phyloP scores from a whole-genome alignment of 208 protist species.

The Porcisia hertigi region DNA sequence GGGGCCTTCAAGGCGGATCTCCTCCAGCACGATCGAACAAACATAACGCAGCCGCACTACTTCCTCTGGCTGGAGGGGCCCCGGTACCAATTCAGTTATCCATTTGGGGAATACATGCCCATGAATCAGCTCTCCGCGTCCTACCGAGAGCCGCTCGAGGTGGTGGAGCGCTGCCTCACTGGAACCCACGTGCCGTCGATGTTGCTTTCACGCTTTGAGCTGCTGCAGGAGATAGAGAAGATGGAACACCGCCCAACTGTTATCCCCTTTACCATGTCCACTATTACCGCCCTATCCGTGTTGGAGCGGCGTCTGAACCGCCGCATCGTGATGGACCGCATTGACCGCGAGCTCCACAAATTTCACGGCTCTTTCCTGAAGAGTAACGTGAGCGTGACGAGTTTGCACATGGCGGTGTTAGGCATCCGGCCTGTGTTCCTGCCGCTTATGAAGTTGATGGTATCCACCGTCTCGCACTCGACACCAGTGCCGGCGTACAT shows the following conservation, averaged over 20 bases:
- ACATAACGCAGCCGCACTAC: slow-evolving; percentile 78
- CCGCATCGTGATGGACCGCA: slow-evolving; percentile 58
- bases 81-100: slow-evolving; percentile 86
- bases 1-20: slow-evolving; percentile 81
- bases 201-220: slow-evolving; percentile 87
- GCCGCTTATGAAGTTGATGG: slow-evolving; percentile 69
- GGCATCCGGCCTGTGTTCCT: slow-evolving; percentile 84
- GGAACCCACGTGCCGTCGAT: slow-evolving; percentile 89
- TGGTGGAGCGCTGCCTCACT: slow-evolving; percentile 69
- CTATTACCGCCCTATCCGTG: slow-evolving; percentile 77
- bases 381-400: slow-evolving; percentile 71
- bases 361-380: slow-evolving; percentile 86
- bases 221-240: slow-evolving; percentile 73
- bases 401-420: slow-evolving; percentile 63
- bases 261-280: slow-evolving; percentile 89
- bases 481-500: slow-evolving; percentile 67
- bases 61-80: slow-evolving; percentile 84
- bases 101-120: slow-evolving; percentile 81
- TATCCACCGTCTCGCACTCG: slow-evolving; percentile 57
- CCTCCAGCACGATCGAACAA: slow-evolving; percentile 76
- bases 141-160: slow-evolving; percentile 70
- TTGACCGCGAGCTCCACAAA: slow-evolving; percentile 82
- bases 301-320: slow-evolving; percentile 74
- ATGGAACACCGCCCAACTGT: slow-evolving; percentile 64
- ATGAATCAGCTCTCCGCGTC: slow-evolving; percentile 86